These are phyloP conservation scores for Ploettnerulaceae sp. DNA, from an alignment of 2,329 filamentous ascomycete genomes.

Conservation along the genomic window DNA sequence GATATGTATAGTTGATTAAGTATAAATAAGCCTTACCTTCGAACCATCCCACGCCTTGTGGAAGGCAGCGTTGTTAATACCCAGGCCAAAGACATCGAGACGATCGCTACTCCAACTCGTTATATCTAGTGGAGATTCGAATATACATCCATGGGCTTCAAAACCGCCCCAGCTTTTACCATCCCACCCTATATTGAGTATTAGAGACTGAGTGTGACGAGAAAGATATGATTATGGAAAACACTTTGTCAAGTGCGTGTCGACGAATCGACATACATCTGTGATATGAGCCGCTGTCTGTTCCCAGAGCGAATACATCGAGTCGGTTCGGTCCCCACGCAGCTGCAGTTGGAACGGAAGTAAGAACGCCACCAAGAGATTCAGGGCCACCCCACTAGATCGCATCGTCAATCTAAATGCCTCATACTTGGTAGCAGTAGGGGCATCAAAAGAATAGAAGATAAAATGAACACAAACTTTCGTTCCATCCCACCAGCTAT, in stretches of 20 bases:
- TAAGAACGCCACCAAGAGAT: slow-evolving; percentile 13
- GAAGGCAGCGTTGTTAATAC: slow-evolving; percentile 8
- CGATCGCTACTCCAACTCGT: slow-evolving; percentile 22
- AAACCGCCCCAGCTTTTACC: slow-evolving; percentile 8
- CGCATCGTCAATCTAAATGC: not conserved
- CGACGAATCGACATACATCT: not conserved
- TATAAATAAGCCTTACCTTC: not conserved
- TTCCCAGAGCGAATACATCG: slow-evolving; percentile 12
- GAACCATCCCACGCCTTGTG: slow-evolving; percentile 15
- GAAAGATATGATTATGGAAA: too few relatives aligned
- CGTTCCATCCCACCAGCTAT: slow-evolving; percentile 10
- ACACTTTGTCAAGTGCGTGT: too few relatives aligned
- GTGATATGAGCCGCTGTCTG: slow-evolving; percentile 11
- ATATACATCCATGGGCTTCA: slow-evolving; percentile 10
- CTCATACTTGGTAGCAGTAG: not conserved
- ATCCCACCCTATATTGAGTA: slow-evolving; percentile 6
- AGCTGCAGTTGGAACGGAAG: slow-evolving; percentile 8
- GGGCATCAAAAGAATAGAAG: not conserved
- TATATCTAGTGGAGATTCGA: slow-evolving; percentile 9
- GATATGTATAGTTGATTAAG: not conserved
- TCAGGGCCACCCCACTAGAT: slow-evolving; percentile 13
- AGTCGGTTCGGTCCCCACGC: slow-evolving; percentile 12
- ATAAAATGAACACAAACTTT: not conserved
- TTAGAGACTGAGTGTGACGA: not conserved
- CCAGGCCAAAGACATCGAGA: slow-evolving; percentile 16